phyloP scores from a whole-genome alignment of 441 rosid genomes.

The Brassica hybrid region DNA sequence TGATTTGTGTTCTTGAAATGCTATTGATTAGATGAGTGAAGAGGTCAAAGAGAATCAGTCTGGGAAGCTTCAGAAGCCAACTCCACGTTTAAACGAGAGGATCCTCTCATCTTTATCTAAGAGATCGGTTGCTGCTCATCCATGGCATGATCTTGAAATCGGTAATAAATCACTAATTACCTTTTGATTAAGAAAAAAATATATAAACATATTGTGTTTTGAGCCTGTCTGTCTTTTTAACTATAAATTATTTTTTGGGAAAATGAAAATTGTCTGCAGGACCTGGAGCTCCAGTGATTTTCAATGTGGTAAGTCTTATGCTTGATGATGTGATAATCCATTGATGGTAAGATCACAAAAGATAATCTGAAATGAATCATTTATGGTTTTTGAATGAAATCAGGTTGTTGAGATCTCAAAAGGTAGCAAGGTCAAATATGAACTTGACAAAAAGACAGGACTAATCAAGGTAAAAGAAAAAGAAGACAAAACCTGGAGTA shows the following conservation, averaged over 20 bases:
- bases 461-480: slow-evolving; percentile 67
- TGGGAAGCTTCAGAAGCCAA: slow-evolving; percentile 29
- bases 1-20: neutral
- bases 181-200: neutral
- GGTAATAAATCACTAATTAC: slow-evolving; percentile 45
- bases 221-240: slow-evolving; percentile 11
- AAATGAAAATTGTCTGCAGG: slow-evolving; percentile 52
- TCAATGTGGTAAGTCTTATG: slow-evolving; percentile 72
- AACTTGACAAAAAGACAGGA: slow-evolving; percentile 92
- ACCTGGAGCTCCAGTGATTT: slow-evolving; percentile 81
- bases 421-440: slow-evolving; percentile 92
- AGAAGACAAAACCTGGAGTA: neutral
- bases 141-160: slow-evolving; percentile 99
- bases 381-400: slow-evolving; percentile 12
- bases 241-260: slow-evolving; percentile 8
- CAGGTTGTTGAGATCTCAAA: slow-evolving; percentile 90
- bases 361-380: slow-evolving; percentile 14
- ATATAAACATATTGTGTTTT: neutral
- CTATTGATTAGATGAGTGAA: slow-evolving; percentile 55
- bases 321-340: neutral
- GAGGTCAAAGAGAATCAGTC: slow-evolving; percentile 39
- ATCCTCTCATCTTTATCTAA: slow-evolving; percentile 82
- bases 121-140: slow-evolving; percentile 97
- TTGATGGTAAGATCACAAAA: neutral
- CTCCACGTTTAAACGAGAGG: slow-evolving; percentile 74